Base-by-base conservation (phyloP, 2,329 filamentous ascomycete genomes). In the Verticillium longisporum region DNA sequence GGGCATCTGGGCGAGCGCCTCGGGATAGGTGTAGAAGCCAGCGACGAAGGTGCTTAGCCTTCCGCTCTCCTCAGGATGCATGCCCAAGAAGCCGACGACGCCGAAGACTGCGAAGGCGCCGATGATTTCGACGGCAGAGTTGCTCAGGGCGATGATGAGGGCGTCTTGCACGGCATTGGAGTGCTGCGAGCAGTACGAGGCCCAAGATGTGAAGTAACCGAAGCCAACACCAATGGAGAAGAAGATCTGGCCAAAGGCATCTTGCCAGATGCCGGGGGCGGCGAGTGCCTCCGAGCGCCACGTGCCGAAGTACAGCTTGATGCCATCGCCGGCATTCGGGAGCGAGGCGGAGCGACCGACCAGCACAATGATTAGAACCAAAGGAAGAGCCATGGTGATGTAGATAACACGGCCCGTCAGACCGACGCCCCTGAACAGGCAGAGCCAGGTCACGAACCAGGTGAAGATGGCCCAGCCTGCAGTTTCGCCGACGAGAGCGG, bases 401-500 rank as follows among this genome's bases (percentile, higher is more conserved):
- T 84, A 84, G 1, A 84, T 80, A 6, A 82, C 82, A 4, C 81
- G 77, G 1, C 81, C 82, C 0, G 80, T 83, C 45, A 82, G 68
- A 0, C 80, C 79, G 14, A 86, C 80, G 13, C 83, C 79, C 60
- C 80, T 80, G 68, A 83, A 83, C 64, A 84, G 82, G 61, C 80
- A 83, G 21, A 85, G 66, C 81, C 82, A 83, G 36, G 85, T 77
- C 5, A 83, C 59, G 66, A 84, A 80, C 81, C 82, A 83, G 60
- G 81, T 78, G 64, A 85, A 84, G 18, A 78, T 72, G 31, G 72
- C 77, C 83, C 83, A 84, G 1, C 78, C 80, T 0, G 81, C 79
- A 0, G 80, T 82, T 66, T 85, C 82, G 0, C 79, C 80, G 1
- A 84, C 68, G 6, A 85, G 67, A 0, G 70, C 73, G 1, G 72